Evolutionary conservation across 345 rosid genomes (phyloP), one percentile per base, ranked within the genome.

Genomic region (Geranium rotundifolium): DNA sequence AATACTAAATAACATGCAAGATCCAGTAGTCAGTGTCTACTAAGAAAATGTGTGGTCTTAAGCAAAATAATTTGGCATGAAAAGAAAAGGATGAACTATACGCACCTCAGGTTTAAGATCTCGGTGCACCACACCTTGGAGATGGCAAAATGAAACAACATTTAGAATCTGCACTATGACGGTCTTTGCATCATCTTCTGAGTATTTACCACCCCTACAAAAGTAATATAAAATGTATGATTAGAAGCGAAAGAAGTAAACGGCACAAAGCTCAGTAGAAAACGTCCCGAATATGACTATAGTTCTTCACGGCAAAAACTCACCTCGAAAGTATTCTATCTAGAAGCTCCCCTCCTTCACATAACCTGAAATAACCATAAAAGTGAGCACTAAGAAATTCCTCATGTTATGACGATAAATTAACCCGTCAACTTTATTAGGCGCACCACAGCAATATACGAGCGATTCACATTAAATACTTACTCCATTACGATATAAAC

Each of bases 401-500:
- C 10, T 34, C 41, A 4, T 8, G 41, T 34, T 34, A 4, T 8
- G 7, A 34, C 41, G 41, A 34, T 34, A 8, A 34, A 34, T 34
- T 34, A 34, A 34, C 41, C 41, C 41, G 4, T 34, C 10, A 34
- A 8, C 41, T 34, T 34, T 34, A 34, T 8, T 8, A 8, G 41
- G 41, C 12, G 52, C 52, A 46, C 52, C 52, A 12, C 12, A 46
- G 52, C 52, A 12, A 46, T 3, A 46, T 46, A 46, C 3, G 15
- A 46, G 39, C 41, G 41, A 29, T 37, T n/a, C 63, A 18, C 17
- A 12, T 12, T 55, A 17, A 46, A 59, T 67, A 71, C 97, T 84
- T 86, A 93, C 99, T 93, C 99, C 99, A 86, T 90, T 0, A 82
- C 92, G 19, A 93, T 76, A 71, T 87, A 93, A 73, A 93, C 99